Percentiles rank a stretch among this genome's conserved stretches.
These are phyloP conservation scores for Dorcoceras hygrometricum DNA, from an alignment of 257 asterid genomes.

Conservation along the genomic window DNA sequence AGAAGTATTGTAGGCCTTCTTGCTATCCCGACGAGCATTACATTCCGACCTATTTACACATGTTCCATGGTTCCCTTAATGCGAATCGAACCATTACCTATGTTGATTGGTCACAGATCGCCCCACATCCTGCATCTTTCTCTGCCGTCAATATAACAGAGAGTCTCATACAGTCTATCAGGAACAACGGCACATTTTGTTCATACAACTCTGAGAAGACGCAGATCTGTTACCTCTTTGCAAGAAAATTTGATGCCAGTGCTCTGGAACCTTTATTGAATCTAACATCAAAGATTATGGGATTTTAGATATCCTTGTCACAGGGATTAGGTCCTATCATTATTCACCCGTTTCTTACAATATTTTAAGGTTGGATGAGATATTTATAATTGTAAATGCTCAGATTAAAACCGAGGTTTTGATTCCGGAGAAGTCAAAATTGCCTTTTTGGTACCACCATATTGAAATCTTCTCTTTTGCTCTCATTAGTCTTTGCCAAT, in stretches of 20 bases:
- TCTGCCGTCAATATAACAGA: constrained; percentile 50
- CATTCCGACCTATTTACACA: constrained; percentile 63
- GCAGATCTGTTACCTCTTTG: constrained; percentile 63
- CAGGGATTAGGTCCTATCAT: constrained; percentile 13
- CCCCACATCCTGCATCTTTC: constrained; percentile 79
- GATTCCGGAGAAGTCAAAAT: too few species aligned
- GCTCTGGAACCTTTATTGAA: constrained; percentile 66
- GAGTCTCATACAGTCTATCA: constrained; percentile 46
- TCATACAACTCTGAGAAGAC: constrained; percentile 51
- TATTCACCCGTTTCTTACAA: constrained; percentile 16
- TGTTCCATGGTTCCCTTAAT: constrained; percentile 58
- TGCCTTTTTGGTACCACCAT: too few species aligned
- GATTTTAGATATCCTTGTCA: constrained; percentile 39
- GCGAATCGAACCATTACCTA: constrained; percentile 78
- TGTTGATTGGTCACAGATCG: constrained; percentile 78
- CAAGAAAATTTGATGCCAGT: constrained; percentile 79
- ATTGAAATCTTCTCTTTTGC: too few species aligned
- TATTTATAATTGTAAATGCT: not conserved
- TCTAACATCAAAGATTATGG: constrained; percentile 57
- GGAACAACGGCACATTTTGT: constrained; percentile 59
- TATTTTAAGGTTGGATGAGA: constrained; percentile 1
- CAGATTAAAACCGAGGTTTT: too few species aligned
- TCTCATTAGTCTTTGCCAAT: too few species aligned
- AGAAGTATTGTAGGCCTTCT: constrained; percentile 65
- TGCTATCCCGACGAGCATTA: constrained; percentile 98